phyloP scores from a whole-genome alignment of 2,329 filamentous ascomycete genomes.

The Alternaria sp. region DNA sequence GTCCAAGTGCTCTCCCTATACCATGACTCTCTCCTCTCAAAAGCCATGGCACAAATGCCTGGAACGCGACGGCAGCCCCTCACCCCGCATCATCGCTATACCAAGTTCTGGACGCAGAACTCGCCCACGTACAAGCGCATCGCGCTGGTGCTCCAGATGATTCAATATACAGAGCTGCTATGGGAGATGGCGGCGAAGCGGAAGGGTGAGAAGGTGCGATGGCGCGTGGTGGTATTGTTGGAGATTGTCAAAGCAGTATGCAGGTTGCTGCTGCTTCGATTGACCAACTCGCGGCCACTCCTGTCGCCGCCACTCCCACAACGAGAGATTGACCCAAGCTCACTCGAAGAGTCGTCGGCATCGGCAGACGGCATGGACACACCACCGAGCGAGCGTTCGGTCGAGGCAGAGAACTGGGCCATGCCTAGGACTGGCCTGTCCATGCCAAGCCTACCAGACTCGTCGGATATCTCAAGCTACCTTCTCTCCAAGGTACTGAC shows the following conservation, averaged over 20 bases:
- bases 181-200: conserved; percentile 97
- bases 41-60: conserved; percentile 66
- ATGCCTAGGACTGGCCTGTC: conserved; percentile 95
- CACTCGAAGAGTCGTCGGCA: conserved; percentile 61
- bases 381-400: conserved; percentile 51
- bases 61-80: conserved; percentile 61
- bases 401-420: conserved; percentile 69
- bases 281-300: conserved; percentile 84
- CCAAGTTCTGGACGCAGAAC: conserved; percentile 68
- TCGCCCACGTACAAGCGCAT: conserved; percentile 80
- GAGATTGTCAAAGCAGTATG: conserved; percentile 89
- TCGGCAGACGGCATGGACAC: conserved; percentile 59
- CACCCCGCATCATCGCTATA: conserved; percentile 70
- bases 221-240: conserved; percentile 85
- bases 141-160: conserved; percentile 84
- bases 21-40: conserved; percentile 85
- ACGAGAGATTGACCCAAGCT: conserved; percentile 77
- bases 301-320: conserved; percentile 87
- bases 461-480: conserved; percentile 84
- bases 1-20: conserved; percentile 92
- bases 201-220: conserved; percentile 79
- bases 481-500: conserved; percentile 90
- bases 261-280: conserved; percentile 77
- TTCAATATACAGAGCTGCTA: conserved; percentile 94
- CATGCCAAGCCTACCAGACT: conserved; percentile 82